phyloP scores from a whole-genome alignment of 352 stramenopile genomes.

The Halophytophthora batemanensis region DNA sequence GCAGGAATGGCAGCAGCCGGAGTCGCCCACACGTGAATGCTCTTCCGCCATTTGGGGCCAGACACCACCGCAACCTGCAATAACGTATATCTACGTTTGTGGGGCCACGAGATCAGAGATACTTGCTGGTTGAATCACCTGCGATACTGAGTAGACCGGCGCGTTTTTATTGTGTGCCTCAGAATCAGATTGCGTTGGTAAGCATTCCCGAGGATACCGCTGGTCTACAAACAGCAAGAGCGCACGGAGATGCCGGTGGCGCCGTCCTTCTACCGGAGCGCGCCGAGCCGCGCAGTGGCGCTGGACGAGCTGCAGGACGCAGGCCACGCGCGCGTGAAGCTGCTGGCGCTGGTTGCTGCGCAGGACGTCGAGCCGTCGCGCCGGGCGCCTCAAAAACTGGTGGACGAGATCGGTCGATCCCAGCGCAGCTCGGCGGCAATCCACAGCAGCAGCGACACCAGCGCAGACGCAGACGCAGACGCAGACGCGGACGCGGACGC shows the following conservation, averaged over 20 bases:
- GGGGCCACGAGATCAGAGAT: neutral
- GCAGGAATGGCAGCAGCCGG: constrained; percentile 2
- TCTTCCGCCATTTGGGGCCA: too few species aligned
- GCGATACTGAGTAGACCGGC: neutral
- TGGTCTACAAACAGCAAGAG: neutral
- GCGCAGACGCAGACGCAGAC: constrained; percentile 17
- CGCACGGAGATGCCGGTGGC: neutral
- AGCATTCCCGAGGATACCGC: neutral
- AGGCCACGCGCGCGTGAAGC: constrained; percentile 62
- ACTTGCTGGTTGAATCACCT: neutral
- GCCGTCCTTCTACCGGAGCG: constrained; percentile 75
- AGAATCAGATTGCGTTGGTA: too few species aligned
- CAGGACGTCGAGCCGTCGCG: constrained; percentile 4
- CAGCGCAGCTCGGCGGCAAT: constrained; percentile 8
- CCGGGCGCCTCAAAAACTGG: neutral
- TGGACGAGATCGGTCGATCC: constrained; percentile 12
- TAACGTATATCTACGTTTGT: neutral
- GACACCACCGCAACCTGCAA: neutral
- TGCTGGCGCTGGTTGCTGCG: constrained; percentile 33
- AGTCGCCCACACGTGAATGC: too few species aligned
- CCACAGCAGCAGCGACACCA: too few species aligned
- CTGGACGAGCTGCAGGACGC: constrained; percentile 94
- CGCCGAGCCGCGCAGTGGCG: constrained; percentile 84
- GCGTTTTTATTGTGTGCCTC: neutral
- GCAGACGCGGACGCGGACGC: constrained; percentile 11